A percentile compares a stretch with the other conserved stretches of the same genome.
phyloP scores from a whole-genome alignment of 2,329 filamentous ascomycete genomes.

The Monosporascus sp. region DNA sequence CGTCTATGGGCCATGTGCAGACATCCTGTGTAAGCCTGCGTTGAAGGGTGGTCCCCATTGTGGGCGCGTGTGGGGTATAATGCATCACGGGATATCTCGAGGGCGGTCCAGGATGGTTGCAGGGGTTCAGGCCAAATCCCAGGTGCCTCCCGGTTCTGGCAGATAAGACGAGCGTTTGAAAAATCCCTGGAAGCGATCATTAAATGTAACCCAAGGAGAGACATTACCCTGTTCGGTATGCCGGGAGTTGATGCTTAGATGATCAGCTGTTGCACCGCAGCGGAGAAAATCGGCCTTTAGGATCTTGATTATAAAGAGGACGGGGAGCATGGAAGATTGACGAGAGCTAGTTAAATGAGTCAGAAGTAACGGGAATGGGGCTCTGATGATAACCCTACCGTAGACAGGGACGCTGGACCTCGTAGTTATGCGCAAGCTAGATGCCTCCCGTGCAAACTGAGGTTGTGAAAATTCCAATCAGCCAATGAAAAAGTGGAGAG shows the following conservation, averaged over 20 bases:
- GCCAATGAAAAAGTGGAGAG: not conserved
- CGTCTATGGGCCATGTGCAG: not conserved
- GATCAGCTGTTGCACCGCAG: not conserved
- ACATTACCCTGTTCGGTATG: not conserved
- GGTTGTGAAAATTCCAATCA: not conserved
- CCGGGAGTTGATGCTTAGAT: not conserved
- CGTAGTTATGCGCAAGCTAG: not conserved
- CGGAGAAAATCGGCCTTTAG: not conserved
- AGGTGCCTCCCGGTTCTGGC: not conserved
- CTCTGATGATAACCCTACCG: not conserved
- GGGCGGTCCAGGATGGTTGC: not conserved
- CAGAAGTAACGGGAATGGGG: not conserved
- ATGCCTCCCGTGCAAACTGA: not conserved
- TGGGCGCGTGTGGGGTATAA: not conserved
- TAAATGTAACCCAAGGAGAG: not conserved
- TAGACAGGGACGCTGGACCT: not conserved
- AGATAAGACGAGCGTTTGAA: not conserved
- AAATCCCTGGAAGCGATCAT: not conserved
- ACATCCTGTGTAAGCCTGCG: not conserved
- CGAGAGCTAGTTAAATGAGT: not conserved
- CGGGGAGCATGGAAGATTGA: not conserved
- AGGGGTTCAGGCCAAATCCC: not conserved
- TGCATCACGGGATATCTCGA: conserved; percentile 1
- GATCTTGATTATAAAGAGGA: not conserved
- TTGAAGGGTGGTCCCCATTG: not conserved